These are phyloP conservation scores for Rosa lucieae DNA, from an alignment of 306 rosid species.

Conservation along the genomic window DNA sequence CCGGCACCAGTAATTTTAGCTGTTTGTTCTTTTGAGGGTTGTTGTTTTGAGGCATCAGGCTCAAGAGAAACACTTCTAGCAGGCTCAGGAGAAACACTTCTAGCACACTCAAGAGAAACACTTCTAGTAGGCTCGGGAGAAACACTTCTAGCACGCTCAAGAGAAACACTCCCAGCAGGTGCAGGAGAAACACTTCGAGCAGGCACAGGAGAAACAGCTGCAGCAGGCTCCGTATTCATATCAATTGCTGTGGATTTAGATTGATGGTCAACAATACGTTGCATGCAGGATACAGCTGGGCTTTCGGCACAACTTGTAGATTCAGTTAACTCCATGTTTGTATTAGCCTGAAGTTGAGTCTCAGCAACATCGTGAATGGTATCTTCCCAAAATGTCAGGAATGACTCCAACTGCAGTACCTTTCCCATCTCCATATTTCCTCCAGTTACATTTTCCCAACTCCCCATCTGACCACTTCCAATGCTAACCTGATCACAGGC, in stretches of 20 bases:
- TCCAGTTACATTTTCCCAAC: constrained; percentile 29
- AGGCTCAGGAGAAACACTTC: not conserved
- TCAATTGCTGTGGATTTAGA: constrained; percentile 56
- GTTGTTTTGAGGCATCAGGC: constrained; percentile 32
- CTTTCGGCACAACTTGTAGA: constrained; percentile 45
- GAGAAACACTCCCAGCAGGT: constrained; percentile 12
- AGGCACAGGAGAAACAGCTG: constrained; percentile 29
- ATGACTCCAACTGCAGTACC: constrained; percentile 56
- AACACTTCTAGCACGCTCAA: constrained; percentile 17
- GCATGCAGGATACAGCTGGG: constrained; percentile 45
- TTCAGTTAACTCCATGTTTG: constrained; percentile 56
- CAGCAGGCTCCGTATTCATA: constrained; percentile 59
- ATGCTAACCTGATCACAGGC: constrained; percentile 33
- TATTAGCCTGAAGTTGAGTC: constrained; percentile 23
- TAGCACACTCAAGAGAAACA: constrained; percentile 25
- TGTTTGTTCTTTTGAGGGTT: constrained; percentile 37
- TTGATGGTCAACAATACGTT: constrained; percentile 40
- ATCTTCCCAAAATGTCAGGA: constrained; percentile 62
- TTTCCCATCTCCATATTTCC: constrained; percentile 41
- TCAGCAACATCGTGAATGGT: constrained; percentile 36
- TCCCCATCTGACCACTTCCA: constrained; percentile 45
- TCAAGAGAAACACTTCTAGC: not conserved
- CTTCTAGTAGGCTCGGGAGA: constrained; percentile 40
- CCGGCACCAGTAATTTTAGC: constrained; percentile 35
- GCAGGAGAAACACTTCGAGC: not conserved